Percentiles rank a stretch among this genome's conserved stretches.
These are phyloP conservation scores for Magnolia sinica DNA, from an alignment of 164 flowering plant species.

Conservation along the genomic window DNA sequence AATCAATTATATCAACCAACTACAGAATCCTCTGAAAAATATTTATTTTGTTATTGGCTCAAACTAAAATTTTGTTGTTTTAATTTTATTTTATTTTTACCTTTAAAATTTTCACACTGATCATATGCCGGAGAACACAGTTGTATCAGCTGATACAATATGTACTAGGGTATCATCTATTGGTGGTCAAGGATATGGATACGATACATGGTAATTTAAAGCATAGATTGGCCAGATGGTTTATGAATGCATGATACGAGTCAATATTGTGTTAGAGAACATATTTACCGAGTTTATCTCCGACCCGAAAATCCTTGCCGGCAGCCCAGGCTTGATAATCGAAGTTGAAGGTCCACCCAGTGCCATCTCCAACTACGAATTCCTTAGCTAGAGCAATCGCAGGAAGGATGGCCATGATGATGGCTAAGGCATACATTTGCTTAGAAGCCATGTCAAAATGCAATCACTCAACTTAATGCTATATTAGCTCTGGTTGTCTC, in stretches of 20 bases:
- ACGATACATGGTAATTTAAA: too few species aligned
- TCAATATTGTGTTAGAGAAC: background rate
- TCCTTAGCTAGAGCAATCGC: conserved; percentile 9
- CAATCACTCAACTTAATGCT: background rate
- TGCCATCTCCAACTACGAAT: conserved; percentile 18
- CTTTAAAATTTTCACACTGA: too few species aligned
- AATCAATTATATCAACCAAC: too few species aligned
- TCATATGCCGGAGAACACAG: too few species aligned
- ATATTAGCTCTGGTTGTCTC: background rate
- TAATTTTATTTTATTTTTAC: too few species aligned
- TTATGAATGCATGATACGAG: too few species aligned
- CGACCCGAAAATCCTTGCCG: conserved; percentile 21
- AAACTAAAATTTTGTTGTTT: too few species aligned
- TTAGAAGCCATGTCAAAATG: conserved; percentile 8
- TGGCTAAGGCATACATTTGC: background rate
- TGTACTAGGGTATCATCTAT: too few species aligned
- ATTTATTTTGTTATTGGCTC: too few species aligned
- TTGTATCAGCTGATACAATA: too few species aligned
- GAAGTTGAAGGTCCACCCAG: conserved; percentile 15
- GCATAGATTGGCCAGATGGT: background rate
- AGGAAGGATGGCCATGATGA: background rate
- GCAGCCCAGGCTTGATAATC: conserved; percentile 28
- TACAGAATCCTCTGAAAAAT: too few species aligned
- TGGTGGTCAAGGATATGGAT: too few species aligned
- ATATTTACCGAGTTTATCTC: conserved; percentile 25